Evolutionary conservation across 1,139 yeast genomes (phyloP).

Genomic region (Meyerozyma athensensis): DNA sequence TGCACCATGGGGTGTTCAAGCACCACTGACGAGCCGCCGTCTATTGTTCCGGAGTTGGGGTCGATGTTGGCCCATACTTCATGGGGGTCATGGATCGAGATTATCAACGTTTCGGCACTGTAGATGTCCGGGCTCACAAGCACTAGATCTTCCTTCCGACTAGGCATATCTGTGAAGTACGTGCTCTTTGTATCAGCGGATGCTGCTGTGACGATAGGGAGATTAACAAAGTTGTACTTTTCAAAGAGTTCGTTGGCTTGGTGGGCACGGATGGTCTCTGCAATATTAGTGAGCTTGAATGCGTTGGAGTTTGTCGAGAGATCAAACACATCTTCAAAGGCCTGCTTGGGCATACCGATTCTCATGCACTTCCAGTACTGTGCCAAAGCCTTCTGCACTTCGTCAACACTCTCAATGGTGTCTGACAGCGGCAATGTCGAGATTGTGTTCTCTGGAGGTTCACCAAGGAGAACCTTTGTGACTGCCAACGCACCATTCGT

Average conservation of each 20-base stretch:
- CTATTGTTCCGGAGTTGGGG: constrained; percentile 74
- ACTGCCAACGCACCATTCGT: constrained; percentile 90
- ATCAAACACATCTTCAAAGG: constrained; percentile 41
- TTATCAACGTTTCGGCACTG: constrained; percentile 55
- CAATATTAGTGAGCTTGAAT: constrained; percentile 43
- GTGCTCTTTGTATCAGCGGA: constrained; percentile 21
- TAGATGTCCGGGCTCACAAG: constrained; percentile 74
- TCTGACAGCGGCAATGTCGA: constrained; percentile 64
- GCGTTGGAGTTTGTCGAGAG: constrained; percentile 23
- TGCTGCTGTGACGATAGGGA: constrained; percentile 53
- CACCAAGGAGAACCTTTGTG: constrained; percentile 87
- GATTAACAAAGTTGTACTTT: constrained; percentile 54
- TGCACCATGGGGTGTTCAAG: constrained; percentile 40
- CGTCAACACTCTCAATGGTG: constrained; percentile 81
- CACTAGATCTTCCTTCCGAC: constrained; percentile 62
- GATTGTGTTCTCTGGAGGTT: constrained; percentile 80
- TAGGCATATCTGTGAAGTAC: constrained; percentile 42
- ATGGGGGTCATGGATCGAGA: constrained; percentile 87
- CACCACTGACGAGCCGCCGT: constrained; percentile 66
- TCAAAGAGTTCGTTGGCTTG: constrained; percentile 58
- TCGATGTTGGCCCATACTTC: constrained; percentile 88
- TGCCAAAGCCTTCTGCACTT: constrained; percentile 76
- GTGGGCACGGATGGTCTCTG: constrained; percentile 68
- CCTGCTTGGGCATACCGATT: constrained; percentile 51
- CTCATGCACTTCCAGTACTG: constrained; percentile 83